A percentile compares a stretch with the other conserved stretches of the same genome.
These are phyloP conservation scores for Phoenix dactylifera DNA, from an alignment of 176 grass and related monocot genomes.

Conservation along the genomic window DNA sequence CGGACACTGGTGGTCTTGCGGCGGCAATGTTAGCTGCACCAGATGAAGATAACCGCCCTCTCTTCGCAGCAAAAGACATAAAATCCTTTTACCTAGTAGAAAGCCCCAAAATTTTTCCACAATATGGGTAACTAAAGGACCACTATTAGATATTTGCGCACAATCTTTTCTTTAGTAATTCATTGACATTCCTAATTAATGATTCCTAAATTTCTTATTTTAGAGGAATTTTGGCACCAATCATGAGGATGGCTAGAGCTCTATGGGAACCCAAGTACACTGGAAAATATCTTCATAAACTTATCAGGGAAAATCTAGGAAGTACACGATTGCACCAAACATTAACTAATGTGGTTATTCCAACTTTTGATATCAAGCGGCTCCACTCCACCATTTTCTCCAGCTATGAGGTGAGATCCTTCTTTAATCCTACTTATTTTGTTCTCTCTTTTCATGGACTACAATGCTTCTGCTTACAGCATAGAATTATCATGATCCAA, in stretches of 20 bases:
- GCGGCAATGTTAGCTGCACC: slow-evolving; percentile 64
- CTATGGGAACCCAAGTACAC: slow-evolving; percentile 60
- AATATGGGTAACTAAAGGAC: slow-evolving; percentile 29
- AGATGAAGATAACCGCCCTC: slow-evolving; percentile 42
- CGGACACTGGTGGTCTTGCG: slow-evolving; percentile 71
- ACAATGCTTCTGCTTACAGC: too few species aligned
- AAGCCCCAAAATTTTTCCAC: slow-evolving; percentile 59
- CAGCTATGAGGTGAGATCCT: slow-evolving; percentile 37
- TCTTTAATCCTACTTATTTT: background rate
- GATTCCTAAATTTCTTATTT: slow-evolving; percentile 21
- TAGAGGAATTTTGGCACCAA: slow-evolving; percentile 45
- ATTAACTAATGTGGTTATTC: slow-evolving; percentile 72
- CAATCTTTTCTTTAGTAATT: background rate
- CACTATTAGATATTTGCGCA: background rate
- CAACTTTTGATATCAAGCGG: slow-evolving; percentile 81
- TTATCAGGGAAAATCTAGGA: slow-evolving; percentile 59
- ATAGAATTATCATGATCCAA: too few species aligned
- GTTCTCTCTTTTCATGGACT: too few species aligned
- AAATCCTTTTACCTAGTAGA: slow-evolving; percentile 60
- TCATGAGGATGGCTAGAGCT: slow-evolving; percentile 42
- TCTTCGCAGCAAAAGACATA: slow-evolving; percentile 79
- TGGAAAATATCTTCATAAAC: slow-evolving; percentile 74
- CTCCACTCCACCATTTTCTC: slow-evolving; percentile 79
- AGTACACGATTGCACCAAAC: slow-evolving; percentile 51
- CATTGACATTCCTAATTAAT: too few species aligned